Evolutionary conservation across 257 asterid species (phyloP).

Genomic region (Sherardia arvensis): DNA sequence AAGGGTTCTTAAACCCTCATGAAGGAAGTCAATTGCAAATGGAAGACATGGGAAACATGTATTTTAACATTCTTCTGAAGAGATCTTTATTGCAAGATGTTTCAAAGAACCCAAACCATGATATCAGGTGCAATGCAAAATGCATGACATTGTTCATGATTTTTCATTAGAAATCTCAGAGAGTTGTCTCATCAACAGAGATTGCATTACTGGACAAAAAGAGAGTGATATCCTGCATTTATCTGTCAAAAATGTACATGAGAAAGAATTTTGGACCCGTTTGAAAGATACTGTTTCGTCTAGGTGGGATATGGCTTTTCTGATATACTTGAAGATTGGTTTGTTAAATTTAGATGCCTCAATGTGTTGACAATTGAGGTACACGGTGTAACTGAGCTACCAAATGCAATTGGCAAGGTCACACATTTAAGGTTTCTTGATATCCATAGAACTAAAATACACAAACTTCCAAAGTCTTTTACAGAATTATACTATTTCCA

Average conservation of each 20-base stretch:
- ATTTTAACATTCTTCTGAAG: slow-evolving; percentile 7
- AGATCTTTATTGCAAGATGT: slow-evolving; percentile 19
- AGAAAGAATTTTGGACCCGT: background rate
- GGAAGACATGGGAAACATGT: slow-evolving; percentile 17
- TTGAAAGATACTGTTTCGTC: background rate
- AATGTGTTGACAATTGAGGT: slow-evolving; percentile 1
- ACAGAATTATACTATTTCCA: slow-evolving; percentile 12
- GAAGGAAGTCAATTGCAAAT: background rate
- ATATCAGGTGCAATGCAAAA: slow-evolving; percentile 16
- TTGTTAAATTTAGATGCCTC: slow-evolving; percentile 1
- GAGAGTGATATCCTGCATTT: background rate
- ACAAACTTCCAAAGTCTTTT: no score
- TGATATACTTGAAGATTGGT: background rate
- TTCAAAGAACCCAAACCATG: background rate
- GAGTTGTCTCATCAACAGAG: background rate
- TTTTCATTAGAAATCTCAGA: slow-evolving; percentile 9
- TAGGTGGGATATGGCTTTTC: background rate
- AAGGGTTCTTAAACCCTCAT: background rate
- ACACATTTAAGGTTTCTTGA: slow-evolving; percentile 14
- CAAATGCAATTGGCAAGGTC: slow-evolving; percentile 6
- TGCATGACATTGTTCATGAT: no score
- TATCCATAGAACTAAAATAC: background rate
- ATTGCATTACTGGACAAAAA: background rate
- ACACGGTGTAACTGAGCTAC: background rate
- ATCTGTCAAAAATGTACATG: background rate